Evolutionary conservation across 495 filamentous ascomycete genomes (phyloP), one percentile per base, ranked within the genome.

Genomic region (Penicillium silybi): DNA sequence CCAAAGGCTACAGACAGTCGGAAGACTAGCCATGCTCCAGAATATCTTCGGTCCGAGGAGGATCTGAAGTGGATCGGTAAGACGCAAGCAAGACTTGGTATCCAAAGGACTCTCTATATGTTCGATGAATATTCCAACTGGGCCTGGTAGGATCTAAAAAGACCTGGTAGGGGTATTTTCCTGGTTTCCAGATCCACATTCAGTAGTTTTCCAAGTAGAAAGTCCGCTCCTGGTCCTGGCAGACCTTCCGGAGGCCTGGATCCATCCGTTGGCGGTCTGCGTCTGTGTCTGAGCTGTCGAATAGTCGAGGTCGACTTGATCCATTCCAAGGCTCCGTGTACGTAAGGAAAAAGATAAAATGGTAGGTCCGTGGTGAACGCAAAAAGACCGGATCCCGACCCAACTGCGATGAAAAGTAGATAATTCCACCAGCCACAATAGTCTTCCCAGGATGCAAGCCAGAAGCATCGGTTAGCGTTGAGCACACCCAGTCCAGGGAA

Each of bases 271-370:
- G 37, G 25, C 16, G 17, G 32, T 41, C 47, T 49, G 47, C 42
- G 5, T 17, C 29, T 54, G 22, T 50, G 50, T 42, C 22, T 57
- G 35, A 54, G 42, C 52, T 58, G 56, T 51, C 56, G 52, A 42
- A 34, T 49, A 50, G 56, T 50, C 50, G 13, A 22, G 38, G 41
- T 16, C 10, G 56, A 49, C 50, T 50, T 49, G 15, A 47, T 27
- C 15, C 17, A 49, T 49, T 49, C 37, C 38, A 32, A 25, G 26
- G 25, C 34, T 48, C 37, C 47, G 34, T 58, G 46, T 45, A 38
- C 35, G 23, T 34, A 53, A 53, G 22, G 37, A 47, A 46, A 54
- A 46, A 23, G n/a, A n/a, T n/a, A 22, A 44, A 50, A 42, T 27
- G 4, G 23, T 13, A 32, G 20, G n/a, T 54, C 50, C 50, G 20